phyloP scores from a whole-genome alignment of 306 rosid species.

The Ziziphus jujuba region DNA sequence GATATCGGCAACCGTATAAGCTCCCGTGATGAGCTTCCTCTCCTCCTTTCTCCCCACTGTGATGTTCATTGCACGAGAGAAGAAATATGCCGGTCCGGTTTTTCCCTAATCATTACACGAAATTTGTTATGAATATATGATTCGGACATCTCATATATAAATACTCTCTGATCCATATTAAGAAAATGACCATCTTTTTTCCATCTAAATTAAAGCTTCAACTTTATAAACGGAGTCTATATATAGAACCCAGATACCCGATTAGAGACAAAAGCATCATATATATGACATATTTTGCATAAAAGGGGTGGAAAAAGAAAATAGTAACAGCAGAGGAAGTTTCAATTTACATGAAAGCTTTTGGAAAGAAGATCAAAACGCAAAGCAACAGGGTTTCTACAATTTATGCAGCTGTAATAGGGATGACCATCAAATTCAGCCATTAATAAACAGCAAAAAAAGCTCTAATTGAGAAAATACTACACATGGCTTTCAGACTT shows the following conservation, averaged over 20 bases:
- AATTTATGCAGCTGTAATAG: conserved; percentile 29
- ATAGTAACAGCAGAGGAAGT: neutral
- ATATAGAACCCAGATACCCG: too few relatives aligned
- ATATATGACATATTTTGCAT: neutral
- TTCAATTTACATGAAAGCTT: conserved; percentile 18
- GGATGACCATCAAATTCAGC: conserved; percentile 21
- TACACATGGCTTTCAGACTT: too few relatives aligned
- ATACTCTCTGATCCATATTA: neutral
- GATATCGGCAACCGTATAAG: conserved; percentile 40
- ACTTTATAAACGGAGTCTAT: neutral
- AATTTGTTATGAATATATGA: neutral
- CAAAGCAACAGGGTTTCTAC: conserved; percentile 37
- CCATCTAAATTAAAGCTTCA: neutral
- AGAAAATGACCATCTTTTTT: neutral
- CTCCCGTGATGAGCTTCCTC: conserved; percentile 29
- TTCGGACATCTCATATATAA: neutral
- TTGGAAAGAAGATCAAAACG: conserved; percentile 37
- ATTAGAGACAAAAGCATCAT: too few relatives aligned
- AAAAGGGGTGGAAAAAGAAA: neutral
- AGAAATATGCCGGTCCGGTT: conserved; percentile 45
- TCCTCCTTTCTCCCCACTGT: conserved; percentile 37
- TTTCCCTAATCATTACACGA: conserved; percentile 24
- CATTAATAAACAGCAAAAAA: neutral
- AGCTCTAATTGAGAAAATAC: too few relatives aligned
- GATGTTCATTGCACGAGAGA: conserved; percentile 46